Evolutionary conservation across 2,329 filamentous ascomycete genomes (phyloP), one percentile per base, ranked within the genome.

Genomic region (Colletotrichum agaves): DNA sequence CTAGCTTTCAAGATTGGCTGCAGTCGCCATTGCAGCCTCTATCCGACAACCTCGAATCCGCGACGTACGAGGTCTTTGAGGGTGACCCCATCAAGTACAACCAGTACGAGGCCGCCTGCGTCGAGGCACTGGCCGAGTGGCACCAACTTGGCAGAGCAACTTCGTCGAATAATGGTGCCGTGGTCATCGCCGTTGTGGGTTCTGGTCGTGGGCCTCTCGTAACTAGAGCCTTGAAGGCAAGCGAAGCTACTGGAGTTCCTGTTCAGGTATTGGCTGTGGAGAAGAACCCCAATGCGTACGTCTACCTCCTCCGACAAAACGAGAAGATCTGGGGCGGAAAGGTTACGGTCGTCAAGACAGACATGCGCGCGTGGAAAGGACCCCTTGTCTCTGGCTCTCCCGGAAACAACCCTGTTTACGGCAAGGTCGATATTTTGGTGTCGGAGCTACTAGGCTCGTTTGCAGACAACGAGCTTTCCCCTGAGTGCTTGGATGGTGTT

Each of bases 1-100:
- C 81, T 4, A 87, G 81, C 72, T 87, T 89, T 88, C 97, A 99
- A 75, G 96, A 99, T 78, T 99, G 96, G 85, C 85, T 99, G 11
- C 96, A 99, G 78, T 94, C 94, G 2, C 96, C 96, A 2, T 84
- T 99, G 44, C 97, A 99, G 77, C 96, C 96, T 0, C 85, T 99
- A 13, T 95, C 95, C 0, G 96, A 99, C 78, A 99, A 99, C 73
- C 85, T 99, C 13, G 97, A 99, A 78, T 97, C 94, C 52, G 92
- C 97, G 46, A 99, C 96, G 0, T 99, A 99, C 78, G 96, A 99
- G 77, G 95, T 98, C 2, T 99, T 99, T 74, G 96, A 99, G 78
- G 97, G 97, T 72, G 97, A 99, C 71, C 96, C 96, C 0, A 92
- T 99, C 80, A 99, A 99, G 80, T 99, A 99, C 77, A 90, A 94